phyloP scores from a whole-genome alignment of 2,329 filamentous ascomycete species.

The Trichoderma arundinaceum region DNA sequence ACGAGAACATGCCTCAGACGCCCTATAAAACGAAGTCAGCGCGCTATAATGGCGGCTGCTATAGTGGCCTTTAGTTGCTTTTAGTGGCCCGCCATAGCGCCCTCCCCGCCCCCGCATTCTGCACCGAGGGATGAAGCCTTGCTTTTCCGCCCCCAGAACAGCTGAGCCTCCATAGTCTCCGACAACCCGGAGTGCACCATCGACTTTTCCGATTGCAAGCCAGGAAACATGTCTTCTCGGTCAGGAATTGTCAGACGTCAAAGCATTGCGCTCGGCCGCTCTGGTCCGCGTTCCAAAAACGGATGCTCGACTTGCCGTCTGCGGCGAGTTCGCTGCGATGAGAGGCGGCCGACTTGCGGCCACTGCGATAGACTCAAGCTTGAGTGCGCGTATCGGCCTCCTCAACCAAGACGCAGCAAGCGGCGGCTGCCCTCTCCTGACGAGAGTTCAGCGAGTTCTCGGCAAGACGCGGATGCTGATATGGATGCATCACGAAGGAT shows the following conservation, averaged over 20 bases:
- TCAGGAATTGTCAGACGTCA: conserved; percentile 1
- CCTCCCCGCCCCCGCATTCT: conserved; percentile 7
- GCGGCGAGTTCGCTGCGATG: conserved; percentile 8
- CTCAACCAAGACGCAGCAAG: neutral
- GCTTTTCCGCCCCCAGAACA: neutral
- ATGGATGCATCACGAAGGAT: neutral
- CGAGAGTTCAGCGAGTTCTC: neutral
- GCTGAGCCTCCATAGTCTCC: neutral
- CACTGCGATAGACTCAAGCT: conserved; percentile 15
- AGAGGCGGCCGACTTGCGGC: conserved; percentile 4
- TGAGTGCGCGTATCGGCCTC: conserved; percentile 10
- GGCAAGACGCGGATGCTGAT: conserved; percentile 5
- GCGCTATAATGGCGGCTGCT: conserved; percentile 1
- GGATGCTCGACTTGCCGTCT: conserved; percentile 14
- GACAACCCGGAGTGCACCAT: too few relatives aligned
- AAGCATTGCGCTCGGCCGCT: conserved; percentile 2
- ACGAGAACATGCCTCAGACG: too few relatives aligned
- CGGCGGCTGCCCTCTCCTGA: neutral
- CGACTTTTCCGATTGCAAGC: neutral
- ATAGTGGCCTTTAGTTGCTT: neutral
- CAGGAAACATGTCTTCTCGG: neutral
- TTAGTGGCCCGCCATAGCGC: neutral
- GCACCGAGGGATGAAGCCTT: neutral
- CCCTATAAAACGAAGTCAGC: neutral
- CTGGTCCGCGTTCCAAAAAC: neutral